Evolutionary conservation across 169 alveolate genomes (phyloP).

Genomic region (Cryptosporidium xiaoi): DNA sequence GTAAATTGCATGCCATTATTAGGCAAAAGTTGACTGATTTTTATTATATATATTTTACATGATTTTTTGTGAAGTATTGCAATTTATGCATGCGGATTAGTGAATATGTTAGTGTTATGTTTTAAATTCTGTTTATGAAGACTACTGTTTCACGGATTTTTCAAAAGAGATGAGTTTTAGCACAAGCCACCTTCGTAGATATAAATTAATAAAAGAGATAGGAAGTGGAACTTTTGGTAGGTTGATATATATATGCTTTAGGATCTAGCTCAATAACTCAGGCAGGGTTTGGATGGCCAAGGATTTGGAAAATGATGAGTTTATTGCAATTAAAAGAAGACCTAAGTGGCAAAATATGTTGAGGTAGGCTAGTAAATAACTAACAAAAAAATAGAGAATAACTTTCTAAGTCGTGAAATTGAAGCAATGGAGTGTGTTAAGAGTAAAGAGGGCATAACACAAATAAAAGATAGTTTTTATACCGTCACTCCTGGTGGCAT

Average conservation of each 20-base stretch:
- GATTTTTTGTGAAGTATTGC: slow-evolving; percentile 1
- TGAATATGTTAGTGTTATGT: neutral
- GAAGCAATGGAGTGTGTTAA: slow-evolving; percentile 68
- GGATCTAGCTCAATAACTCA: neutral
- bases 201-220: slow-evolving; percentile 50
- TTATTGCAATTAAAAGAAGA: slow-evolving; percentile 69
- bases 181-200: neutral
- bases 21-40: neutral
- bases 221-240: slow-evolving; percentile 74
- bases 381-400: neutral
- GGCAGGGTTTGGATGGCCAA: slow-evolving; percentile 75
- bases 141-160: neutral
- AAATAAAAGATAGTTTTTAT: slow-evolving; percentile 47
- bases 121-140: neutral
- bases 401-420: slow-evolving; percentile 51
- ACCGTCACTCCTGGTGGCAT: slow-evolving; percentile 65
- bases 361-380: slow-evolving; percentile 31
- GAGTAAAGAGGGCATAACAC: slow-evolving; percentile 18
- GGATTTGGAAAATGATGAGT: slow-evolving; percentile 24
- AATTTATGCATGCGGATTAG: neutral
- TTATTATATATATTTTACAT: neutral
- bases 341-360: slow-evolving; percentile 67
- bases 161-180: neutral
- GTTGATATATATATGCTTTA: neutral
- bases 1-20: no score